These are phyloP conservation scores for Tagetes erecta DNA, from an alignment of 129 eudicot genomes.

Conservation along the genomic window DNA sequence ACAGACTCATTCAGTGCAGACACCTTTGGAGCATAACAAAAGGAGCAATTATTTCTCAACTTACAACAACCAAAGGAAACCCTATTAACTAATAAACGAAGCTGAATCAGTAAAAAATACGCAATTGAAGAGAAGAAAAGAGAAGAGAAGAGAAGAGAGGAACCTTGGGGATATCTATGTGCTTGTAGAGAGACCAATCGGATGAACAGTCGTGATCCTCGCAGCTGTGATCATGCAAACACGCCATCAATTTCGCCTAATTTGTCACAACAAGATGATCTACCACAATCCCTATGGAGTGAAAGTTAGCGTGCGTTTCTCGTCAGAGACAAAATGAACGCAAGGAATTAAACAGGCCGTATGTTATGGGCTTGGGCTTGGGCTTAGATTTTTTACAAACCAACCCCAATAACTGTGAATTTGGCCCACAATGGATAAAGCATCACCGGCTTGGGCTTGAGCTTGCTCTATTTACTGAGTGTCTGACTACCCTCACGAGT, in stretches of 20 bases:
- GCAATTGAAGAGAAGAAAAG: background rate
- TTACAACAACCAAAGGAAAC: background rate
- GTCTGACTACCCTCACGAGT: too few relatives aligned
- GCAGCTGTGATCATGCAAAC: constrained; percentile 96
- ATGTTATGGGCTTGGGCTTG: too few relatives aligned
- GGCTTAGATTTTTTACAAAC: too few relatives aligned
- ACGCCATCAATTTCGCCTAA: constrained; percentile 54
- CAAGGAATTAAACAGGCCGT: too few relatives aligned
- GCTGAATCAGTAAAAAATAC: too few relatives aligned
- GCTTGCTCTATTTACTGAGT: too few relatives aligned
- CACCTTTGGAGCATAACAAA: constrained; percentile 48
- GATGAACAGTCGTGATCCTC: constrained; percentile 94
- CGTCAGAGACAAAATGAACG: too few relatives aligned
- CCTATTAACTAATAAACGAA: background rate
- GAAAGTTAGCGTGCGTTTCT: too few relatives aligned
- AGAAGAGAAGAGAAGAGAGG: background rate
- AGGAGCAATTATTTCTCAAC: background rate
- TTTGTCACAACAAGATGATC: background rate
- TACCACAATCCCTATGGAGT: too few relatives aligned
- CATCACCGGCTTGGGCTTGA: too few relatives aligned
- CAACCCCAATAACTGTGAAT: too few relatives aligned
- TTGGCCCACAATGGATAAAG: too few relatives aligned
- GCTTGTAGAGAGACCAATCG: constrained; percentile 94
- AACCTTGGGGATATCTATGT: constrained; percentile 90
- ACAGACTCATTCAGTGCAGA: constrained; percentile 97